Percentiles rank a stretch among this genome's conserved stretches.
phyloP scores from a whole-genome alignment of 768 basidiomycete genomes.

The Xanthoconium stramineum region DNA sequence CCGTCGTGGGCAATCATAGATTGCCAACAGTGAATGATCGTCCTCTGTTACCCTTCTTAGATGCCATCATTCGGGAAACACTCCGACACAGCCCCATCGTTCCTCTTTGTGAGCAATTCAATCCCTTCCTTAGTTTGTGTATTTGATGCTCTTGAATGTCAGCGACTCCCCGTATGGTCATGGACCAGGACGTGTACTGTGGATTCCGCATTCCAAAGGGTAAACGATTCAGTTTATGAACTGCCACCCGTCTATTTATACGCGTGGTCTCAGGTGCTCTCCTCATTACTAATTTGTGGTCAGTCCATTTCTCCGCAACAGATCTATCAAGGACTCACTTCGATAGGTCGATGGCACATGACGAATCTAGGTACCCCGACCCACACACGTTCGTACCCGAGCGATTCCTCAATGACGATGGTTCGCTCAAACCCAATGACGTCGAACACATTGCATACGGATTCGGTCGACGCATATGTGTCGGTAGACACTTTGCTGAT shows the following conservation, averaged over 20 bases:
- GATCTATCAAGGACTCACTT: too few relatives aligned
- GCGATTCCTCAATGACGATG: too few relatives aligned
- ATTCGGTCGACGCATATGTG: too few relatives aligned
- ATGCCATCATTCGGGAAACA: background rate
- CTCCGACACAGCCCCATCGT: background rate
- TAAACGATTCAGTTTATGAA: background rate
- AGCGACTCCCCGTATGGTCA: background rate
- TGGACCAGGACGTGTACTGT: background rate
- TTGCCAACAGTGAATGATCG: background rate
- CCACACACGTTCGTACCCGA: too few relatives aligned
- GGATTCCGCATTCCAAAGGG: background rate
- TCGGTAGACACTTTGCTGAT: too few relatives aligned
- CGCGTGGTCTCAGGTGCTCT: background rate
- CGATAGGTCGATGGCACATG: too few relatives aligned
- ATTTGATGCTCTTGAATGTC: background rate
- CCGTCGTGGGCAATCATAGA: background rate
- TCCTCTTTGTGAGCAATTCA: background rate
- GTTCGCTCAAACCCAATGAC: too few relatives aligned
- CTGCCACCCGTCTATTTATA: background rate
- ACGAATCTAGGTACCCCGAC: too few relatives aligned
- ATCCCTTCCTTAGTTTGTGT: background rate
- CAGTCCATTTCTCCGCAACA: background rate
- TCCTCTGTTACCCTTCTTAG: background rate
- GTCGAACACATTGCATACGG: too few relatives aligned
- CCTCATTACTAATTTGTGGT: background rate